Evolutionary conservation across 768 basidiomycete species (phyloP), one percentile per base, ranked within the genome.

Genomic region (Postia placenta): DNA sequence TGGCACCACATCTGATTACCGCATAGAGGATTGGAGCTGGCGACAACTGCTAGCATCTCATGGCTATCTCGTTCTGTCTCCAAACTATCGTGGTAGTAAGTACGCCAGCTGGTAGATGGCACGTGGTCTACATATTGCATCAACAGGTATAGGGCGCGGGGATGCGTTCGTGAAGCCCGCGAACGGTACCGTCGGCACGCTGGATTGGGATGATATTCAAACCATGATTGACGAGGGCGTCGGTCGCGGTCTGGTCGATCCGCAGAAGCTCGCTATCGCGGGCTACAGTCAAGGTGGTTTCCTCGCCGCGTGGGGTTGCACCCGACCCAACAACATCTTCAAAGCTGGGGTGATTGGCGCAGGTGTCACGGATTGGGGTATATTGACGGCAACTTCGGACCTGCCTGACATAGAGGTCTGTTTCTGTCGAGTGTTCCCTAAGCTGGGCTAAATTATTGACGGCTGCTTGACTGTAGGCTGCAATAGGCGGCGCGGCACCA

Each of bases 21-120:
- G 15, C 36, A 17, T 22, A 45, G 45, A 45, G 33, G 45, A 45
- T 6, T 47, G 22, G 23, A n/a, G n/a, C 9, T 47, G 46, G 46
- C 35, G 46, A 11, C 36, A 38, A 14, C 30, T 38, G 25, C 46
- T 47, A 19, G 46, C 46, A 19, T 47, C 46, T 6, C 35, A 39
- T 4, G 46, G 46, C 35, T 47, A 38, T 19, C 46, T 47, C 3
- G 37, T 39, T 11, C 24, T 47, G 2, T 47, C 46, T 5, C 46
- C 46, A 14, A 47, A 47, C 24, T 47, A 47, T 19, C 35, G 46
- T 15, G 46, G 46, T 20, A 47, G 46, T 47, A 47, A 7, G 46
- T 47, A 45, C 5, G 4, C 24, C n/a, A n/a, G 19, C 19, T 25
- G 7, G 14, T 20, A 33, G 9, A 7, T 22, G 19, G 11, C 39